phyloP scores from a whole-genome alignment of 2,329 filamentous ascomycete species.

The Botrytis cinerea region DNA sequence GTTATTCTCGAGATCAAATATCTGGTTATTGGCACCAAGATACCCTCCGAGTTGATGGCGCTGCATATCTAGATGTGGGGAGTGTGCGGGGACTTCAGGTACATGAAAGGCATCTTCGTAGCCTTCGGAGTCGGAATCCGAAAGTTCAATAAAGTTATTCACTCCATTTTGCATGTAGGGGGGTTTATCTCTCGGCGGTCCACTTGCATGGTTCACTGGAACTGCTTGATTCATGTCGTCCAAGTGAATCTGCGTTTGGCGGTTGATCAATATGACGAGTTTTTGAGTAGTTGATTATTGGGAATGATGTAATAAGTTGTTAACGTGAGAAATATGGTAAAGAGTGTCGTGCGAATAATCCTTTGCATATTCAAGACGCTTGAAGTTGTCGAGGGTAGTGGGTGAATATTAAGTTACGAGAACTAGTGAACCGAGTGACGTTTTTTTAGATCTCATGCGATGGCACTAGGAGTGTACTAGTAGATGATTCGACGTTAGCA shows the following conservation, averaged over 20 bases:
- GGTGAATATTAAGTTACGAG: not conserved
- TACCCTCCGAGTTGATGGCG: not conserved
- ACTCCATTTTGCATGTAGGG: not conserved
- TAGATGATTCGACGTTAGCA: not conserved
- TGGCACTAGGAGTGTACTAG: not conserved
- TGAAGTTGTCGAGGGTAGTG: not conserved
- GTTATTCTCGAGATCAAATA: not conserved
- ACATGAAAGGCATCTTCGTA: not conserved
- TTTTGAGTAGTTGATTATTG: not conserved
- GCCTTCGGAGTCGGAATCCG: not conserved
- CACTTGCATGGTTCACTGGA: not conserved
- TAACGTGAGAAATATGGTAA: not conserved
- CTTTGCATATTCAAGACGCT: slow-evolving; percentile 9
- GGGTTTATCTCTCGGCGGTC: not conserved
- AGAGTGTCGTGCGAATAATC: not conserved
- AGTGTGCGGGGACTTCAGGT: not conserved
- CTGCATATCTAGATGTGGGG: not conserved
- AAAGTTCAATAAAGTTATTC: not conserved
- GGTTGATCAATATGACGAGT: not conserved
- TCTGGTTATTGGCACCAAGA: not conserved
- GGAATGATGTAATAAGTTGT: not conserved
- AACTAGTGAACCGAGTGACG: not conserved
- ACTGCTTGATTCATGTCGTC: not conserved
- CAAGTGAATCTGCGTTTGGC: not conserved
- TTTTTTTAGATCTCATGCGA: no score